Evolutionary conservation across 108 stramenopile species (phyloP).

Genomic region (Nannochloropsis oceanica): DNA sequence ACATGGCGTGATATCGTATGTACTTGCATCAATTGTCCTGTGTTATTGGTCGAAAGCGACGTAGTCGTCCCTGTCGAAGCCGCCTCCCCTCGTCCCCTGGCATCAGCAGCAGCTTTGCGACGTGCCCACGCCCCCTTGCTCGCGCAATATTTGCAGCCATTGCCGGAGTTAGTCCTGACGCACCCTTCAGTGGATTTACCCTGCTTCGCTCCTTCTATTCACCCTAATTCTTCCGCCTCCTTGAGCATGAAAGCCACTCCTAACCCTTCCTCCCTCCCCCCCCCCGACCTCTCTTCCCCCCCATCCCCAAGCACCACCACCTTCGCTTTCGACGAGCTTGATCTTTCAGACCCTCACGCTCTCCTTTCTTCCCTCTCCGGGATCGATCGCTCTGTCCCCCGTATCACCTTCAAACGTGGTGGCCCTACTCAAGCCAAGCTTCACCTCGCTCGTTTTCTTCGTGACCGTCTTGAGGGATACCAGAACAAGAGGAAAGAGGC

Average conservation of each 20-base stretch:
- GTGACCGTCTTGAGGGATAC: neutral
- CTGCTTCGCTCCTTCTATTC: neutral
- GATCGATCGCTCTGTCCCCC: neutral
- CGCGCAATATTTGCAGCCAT: neutral
- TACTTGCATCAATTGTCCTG: neutral
- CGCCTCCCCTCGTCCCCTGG: neutral
- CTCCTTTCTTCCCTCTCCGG: neutral
- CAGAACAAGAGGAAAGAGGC: neutral
- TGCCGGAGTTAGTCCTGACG: neutral
- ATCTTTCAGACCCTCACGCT: neutral
- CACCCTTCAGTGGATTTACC: neutral
- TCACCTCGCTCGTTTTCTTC: neutral
- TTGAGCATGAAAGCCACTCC: no score
- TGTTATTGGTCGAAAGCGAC: conserved; percentile 1
- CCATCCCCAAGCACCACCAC: no score
- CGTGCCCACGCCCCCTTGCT: neutral
- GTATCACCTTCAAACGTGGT: neutral
- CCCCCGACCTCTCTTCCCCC: no score
- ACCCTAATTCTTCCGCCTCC: neutral
- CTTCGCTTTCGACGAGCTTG: neutral
- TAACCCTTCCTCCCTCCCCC: no score
- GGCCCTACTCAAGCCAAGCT: neutral
- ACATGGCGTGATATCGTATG: neutral
- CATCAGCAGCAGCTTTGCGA: neutral
- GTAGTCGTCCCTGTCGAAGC: neutral